phyloP scores from a whole-genome alignment of 2,329 filamentous ascomycete genomes.

The Akanthomyces dipterigenus region DNA sequence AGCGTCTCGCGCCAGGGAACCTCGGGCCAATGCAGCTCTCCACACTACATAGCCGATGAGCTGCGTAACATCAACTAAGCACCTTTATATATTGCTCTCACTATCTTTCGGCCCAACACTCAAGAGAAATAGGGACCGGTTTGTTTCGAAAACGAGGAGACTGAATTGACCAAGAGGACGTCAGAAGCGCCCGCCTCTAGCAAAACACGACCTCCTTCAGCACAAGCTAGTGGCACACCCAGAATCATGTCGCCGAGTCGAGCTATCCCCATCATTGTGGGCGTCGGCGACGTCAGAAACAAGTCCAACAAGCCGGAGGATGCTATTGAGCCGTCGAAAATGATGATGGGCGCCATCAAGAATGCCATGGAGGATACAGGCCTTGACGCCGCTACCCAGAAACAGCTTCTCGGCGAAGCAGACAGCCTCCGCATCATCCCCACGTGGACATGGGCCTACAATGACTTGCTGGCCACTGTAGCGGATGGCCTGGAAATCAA shows the following conservation, averaged over 20 bases:
- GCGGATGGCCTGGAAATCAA: conserved; percentile 40
- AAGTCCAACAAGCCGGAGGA: conserved; percentile 37
- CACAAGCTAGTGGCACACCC: neutral
- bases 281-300: conserved; percentile 57
- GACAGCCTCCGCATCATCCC: conserved; percentile 55
- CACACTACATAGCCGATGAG: conserved; percentile 4
- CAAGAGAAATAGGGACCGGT: neutral
- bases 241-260: conserved; percentile 2
- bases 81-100: neutral
- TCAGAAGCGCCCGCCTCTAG: neutral
- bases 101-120: neutral
- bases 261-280: conserved; percentile 48
- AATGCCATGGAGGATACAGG: conserved; percentile 44
- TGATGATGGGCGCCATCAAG: conserved; percentile 52
- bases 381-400: conserved; percentile 16
- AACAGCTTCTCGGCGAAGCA: conserved; percentile 36
- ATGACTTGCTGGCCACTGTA: conserved; percentile 49
- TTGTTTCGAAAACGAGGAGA: neutral
- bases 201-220: neutral
- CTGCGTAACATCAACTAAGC: neutral
- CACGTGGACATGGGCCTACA: conserved; percentile 62
- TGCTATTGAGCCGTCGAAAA: conserved; percentile 50
- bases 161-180: neutral
- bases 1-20: neutral
- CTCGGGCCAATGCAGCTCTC: conserved; percentile 4